Conservation (phyloP, 2,329 filamentous ascomycete species). For the Cadophora gregata region DNA sequence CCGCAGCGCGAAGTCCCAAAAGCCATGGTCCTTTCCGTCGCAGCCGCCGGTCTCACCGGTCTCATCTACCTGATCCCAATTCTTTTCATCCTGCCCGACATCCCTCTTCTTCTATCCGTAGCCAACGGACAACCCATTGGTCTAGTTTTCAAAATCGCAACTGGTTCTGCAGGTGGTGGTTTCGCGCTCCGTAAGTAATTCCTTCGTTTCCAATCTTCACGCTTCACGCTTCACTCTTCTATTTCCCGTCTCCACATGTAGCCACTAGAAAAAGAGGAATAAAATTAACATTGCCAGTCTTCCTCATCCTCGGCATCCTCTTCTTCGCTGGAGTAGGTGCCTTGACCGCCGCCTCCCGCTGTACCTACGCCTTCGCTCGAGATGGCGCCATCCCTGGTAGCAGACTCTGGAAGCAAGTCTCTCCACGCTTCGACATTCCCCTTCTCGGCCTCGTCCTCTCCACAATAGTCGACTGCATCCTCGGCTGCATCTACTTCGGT, state of each 20-base stretch:
- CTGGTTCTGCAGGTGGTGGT: slow-evolving; percentile 63
- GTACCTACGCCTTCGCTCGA: slow-evolving; percentile 77
- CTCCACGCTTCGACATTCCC: slow-evolving; percentile 70
- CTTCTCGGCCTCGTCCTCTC: slow-evolving; percentile 73
- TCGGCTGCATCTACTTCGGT: slow-evolving; percentile 82
- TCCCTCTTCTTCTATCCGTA: slow-evolving; percentile 66
- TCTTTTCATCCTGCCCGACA: slow-evolving; percentile 75
- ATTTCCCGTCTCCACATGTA: no score
- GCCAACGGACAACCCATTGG: slow-evolving; percentile 79
- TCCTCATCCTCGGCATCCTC: slow-evolving; percentile 77
- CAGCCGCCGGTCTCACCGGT: slow-evolving; percentile 69
- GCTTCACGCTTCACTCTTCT: not conserved
- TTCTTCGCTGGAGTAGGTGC: slow-evolving; percentile 79
- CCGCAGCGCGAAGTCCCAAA: slow-evolving; percentile 72
- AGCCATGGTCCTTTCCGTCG: slow-evolving; percentile 73
- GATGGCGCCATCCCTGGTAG: slow-evolving; percentile 78
- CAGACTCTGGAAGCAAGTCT: slow-evolving; percentile 68
- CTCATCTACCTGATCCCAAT: slow-evolving; percentile 74
- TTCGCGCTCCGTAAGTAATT: slow-evolving; percentile 57
- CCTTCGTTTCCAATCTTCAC: no score
- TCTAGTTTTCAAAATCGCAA: slow-evolving; percentile 76
- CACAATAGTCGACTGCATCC: slow-evolving; percentile 69
- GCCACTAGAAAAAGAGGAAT: no score
- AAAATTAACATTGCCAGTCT: slow-evolving; percentile 49
- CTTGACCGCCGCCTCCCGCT: slow-evolving; percentile 74